Evolutionary conservation across 441 rosid genomes (phyloP).

Genomic region (Pelargonium australe): DNA sequence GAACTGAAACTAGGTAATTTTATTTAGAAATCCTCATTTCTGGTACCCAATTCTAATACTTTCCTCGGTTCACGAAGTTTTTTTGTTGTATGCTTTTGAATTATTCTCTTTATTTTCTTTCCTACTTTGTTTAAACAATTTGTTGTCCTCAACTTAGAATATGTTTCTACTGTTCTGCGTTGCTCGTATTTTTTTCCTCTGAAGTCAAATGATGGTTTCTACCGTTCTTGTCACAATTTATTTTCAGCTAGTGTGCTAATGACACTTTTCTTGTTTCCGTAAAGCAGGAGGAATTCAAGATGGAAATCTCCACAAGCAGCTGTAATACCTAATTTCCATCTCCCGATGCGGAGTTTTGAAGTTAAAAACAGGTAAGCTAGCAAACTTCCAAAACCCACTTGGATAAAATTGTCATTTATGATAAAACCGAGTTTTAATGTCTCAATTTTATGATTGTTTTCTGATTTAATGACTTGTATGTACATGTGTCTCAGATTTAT

Average conservation of each 20-base stretch:
- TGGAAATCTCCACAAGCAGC: slow-evolving; percentile 72
- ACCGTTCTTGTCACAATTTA: not conserved
- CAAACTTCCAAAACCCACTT: not conserved
- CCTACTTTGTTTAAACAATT: too few relatives aligned
- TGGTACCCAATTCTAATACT: too few relatives aligned
- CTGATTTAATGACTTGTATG: not conserved
- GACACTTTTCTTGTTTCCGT: not conserved
- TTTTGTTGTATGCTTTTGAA: too few relatives aligned
- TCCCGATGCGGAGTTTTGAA: slow-evolving; percentile 85
- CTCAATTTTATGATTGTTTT: not conserved
- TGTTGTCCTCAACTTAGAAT: too few relatives aligned
- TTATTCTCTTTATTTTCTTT: too few relatives aligned
- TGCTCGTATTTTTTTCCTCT: not conserved
- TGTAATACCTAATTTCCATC: slow-evolving; percentile 60
- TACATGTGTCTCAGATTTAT: too few relatives aligned
- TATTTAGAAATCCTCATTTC: too few relatives aligned
- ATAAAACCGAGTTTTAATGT: not conserved
- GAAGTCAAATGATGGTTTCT: too few relatives aligned
- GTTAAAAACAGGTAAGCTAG: slow-evolving; percentile 58
- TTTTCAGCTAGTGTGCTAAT: not conserved
- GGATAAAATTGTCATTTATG: not conserved
- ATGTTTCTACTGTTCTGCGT: not conserved
- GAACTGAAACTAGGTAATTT: too few relatives aligned
- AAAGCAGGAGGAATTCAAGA: slow-evolving; percentile 40
- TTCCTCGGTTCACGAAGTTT: too few relatives aligned